Evolutionary conservation across 1,139 yeast genomes (phyloP), one percentile per base, ranked within the genome.

Genomic region (Blastobotrys serpentis): DNA sequence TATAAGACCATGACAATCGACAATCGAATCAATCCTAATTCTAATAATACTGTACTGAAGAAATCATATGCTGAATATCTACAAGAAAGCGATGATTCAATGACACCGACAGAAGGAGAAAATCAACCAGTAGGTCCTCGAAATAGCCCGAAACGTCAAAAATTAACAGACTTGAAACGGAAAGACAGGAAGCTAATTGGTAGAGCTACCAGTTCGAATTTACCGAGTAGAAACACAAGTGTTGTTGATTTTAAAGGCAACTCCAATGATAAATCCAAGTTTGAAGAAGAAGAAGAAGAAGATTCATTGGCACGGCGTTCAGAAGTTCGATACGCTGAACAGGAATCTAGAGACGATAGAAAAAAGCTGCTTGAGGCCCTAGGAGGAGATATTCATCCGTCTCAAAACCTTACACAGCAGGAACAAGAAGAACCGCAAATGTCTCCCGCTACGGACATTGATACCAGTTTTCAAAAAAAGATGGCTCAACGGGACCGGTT

Each of bases 321-420:
- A 23, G 26, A 58, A 44, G 62, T 60, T 18, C 53, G 60, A 17
- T 60, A 60, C 45, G 39, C 57, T 11, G 63, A 60, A 41, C 46
- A 52, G 1, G 63, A 59, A 32, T 52, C 56, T 11, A 56, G 55
- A 29, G 45, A 50, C 16, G 61, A 57, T 37, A 51, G 56, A 21
- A 49, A 50, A 10, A 56, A 52, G 50, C 52, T 62, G 16, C 50
- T 62, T 37, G 55, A 53, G 38, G 61, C 59, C 2, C 42, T 62
- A 7, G 65, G 65, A 2, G 60, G 52, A 32, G 47, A 49, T 23
- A 26, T 43, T 33, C 6, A 8, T 14, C 29, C 23, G 10, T 26
- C 33, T 19, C 44, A 29, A 42, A 13, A 14, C 5, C 19, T 33
- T 8, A 33, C 19, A n/a, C 44, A n/a, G 11, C 22, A 26, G 22